Conservation (phyloP, 176 grass and related monocot species). For the Raddia distichophylla region DNA sequence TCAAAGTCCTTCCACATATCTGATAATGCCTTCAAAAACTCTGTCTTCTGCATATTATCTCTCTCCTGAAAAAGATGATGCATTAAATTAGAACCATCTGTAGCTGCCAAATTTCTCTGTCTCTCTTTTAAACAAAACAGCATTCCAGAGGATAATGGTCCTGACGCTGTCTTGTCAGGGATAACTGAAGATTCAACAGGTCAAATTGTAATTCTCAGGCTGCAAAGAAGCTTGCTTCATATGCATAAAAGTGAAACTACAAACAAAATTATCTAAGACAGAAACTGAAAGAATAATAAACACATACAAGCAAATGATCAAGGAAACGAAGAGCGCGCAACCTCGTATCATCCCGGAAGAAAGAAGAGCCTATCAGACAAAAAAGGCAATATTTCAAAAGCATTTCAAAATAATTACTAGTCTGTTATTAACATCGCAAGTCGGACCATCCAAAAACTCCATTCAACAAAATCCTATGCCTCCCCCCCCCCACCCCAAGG, state of each 20-base stretch:
- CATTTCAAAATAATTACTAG: constrained; percentile 17
- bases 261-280: background rate
- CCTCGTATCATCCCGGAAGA: constrained; percentile 94
- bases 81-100: constrained; percentile 33
- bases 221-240: constrained; percentile 33
- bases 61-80: constrained; percentile 70
- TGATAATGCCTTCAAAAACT: constrained; percentile 96
- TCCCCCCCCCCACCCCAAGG: background rate
- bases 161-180: background rate
- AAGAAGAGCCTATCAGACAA: constrained; percentile 77
- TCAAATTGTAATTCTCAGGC: constrained; percentile 23
- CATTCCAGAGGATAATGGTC: constrained; percentile 25
- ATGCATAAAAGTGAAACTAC: background rate
- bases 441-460: constrained; percentile 3
- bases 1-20: constrained; percentile 99
- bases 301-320: constrained; percentile 96
- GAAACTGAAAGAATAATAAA: constrained; percentile 29
- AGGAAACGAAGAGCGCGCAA: constrained; percentile 99
- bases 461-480: constrained; percentile 10
- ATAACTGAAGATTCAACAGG: constrained; percentile 31
- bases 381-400: constrained; percentile 21
- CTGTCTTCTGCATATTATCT: constrained; percentile 99
- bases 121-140: constrained; percentile 16
- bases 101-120: constrained; percentile 24
- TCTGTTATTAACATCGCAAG: background rate